Base-by-base conservation (phyloP, 2,329 filamentous ascomycete species). In the Cadophora luteo-olivacea region DNA sequence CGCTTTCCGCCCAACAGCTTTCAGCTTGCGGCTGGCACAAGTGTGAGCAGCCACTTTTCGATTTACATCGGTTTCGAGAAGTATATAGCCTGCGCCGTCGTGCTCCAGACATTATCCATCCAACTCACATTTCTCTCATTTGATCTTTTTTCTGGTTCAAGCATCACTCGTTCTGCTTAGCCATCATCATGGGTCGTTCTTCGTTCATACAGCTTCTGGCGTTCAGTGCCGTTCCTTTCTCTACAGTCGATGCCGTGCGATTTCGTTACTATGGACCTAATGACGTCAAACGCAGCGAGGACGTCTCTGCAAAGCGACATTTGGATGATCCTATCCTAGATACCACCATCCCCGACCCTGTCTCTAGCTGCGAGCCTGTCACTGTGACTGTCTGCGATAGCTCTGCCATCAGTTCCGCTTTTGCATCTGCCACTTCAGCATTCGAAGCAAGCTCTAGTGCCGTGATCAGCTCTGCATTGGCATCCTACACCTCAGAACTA, bases 81-180 rank as follows among this genome's bases (percentile, higher is more conserved):
- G 38, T 51, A 49, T 52, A 63, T 52, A 63, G 29, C 24, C 58
- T 14, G 29, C n/a, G 16, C 45, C 6, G 33, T 41, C 25, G n/a
- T n/a, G 36, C 45, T 38, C 12, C 36, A 38, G 36, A 9, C 32
- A n/a, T 22, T 12, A 4, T 24, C 2, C 9, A 32, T 66, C n/a
- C 14, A 48, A 12, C 24, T 4, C 24, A 29, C 19, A 29, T 54
- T 29, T 60, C 7, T 16, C 52, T 60, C 32, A 9, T 38, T 61
- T 55, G 41, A 61, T 19, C 52, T 61, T 61, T 25, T 64, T 49
- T 32, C 25, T 58, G 52, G 55, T 65, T 33, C 38, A 60, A 70
- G 64, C 64, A 67, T 67, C 64, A 67, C 22, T 69, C 68, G 22
- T 69, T 69, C 54, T 55, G 60, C 61, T 64, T 61, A 45, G n/a